Percentiles rank a stretch among this genome's conserved stretches.
Conservation (phyloP, 768 basidiomycete species). For the Porpolomopsis calyptriformis region DNA sequence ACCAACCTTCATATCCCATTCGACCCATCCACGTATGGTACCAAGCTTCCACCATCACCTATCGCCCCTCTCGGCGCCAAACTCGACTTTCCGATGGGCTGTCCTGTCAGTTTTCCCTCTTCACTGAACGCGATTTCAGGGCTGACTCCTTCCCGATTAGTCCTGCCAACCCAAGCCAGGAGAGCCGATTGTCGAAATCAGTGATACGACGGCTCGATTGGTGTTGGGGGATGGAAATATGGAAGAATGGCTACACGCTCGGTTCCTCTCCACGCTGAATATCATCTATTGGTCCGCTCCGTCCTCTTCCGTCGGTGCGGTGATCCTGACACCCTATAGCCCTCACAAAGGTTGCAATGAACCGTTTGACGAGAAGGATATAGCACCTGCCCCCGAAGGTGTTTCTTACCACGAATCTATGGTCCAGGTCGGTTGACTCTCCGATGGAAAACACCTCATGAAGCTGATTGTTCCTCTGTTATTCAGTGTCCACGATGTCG, state of each 20-base stretch:
- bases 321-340: constrained; percentile 1
- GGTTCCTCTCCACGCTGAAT: constrained; percentile 13
- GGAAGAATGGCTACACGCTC: constrained; percentile 15
- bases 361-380: constrained; percentile 13
- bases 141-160: constrained; percentile 3
- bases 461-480: background rate
- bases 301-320: background rate
- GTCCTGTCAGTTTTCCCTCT: constrained; percentile 10
- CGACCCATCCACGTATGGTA: constrained; percentile 12
- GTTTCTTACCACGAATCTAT: constrained; percentile 9
- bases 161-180: constrained; percentile 12
- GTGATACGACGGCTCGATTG: constrained; percentile 12
- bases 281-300: constrained; percentile 13
- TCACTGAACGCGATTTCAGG: background rate
- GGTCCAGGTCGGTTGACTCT: constrained; percentile 7
- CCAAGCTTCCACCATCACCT: constrained; percentile 1
- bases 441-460: background rate
- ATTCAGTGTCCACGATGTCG: constrained; percentile 15
- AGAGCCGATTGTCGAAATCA: constrained; percentile 11
- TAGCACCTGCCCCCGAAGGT: constrained; percentile 12
- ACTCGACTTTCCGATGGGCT: constrained; percentile 13
- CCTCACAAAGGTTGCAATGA: constrained; percentile 17
- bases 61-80: constrained; percentile 6
- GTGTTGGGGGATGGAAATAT: constrained; percentile 14
- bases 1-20: constrained; percentile 13